phyloP scores from a whole-genome alignment of 495 filamentous ascomycete genomes.

The Neurospora sp. region DNA sequence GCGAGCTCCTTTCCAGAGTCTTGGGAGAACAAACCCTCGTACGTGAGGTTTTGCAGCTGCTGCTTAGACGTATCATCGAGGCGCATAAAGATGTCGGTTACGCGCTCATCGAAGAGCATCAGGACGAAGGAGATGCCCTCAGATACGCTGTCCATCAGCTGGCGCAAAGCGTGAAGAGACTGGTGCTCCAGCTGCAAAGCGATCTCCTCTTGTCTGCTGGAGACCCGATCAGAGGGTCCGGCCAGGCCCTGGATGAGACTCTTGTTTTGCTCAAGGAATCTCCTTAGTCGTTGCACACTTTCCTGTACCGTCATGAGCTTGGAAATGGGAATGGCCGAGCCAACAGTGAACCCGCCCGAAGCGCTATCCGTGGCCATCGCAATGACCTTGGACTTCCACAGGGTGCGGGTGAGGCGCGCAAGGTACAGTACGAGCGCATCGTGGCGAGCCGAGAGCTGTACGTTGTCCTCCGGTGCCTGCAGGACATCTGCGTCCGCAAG shows the following conservation, averaged over 20 bases:
- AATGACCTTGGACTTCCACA: slow-evolving; percentile 64
- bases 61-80: slow-evolving; percentile 59
- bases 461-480: slow-evolving; percentile 53
- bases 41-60: slow-evolving; percentile 66
- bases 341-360: slow-evolving; percentile 47
- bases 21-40: slow-evolving; percentile 74
- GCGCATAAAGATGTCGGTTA: slow-evolving; percentile 76
- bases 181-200: slow-evolving; percentile 88
- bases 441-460: slow-evolving; percentile 80
- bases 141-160: slow-evolving; percentile 73
- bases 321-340: slow-evolving; percentile 46
- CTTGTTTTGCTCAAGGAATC: slow-evolving; percentile 76
- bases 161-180: slow-evolving; percentile 73
- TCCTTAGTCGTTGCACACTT: slow-evolving; percentile 63
- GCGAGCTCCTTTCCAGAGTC: slow-evolving; percentile 77
- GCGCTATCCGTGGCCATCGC: slow-evolving; percentile 23
- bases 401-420: slow-evolving; percentile 66
- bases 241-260: slow-evolving; percentile 85
- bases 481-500: slow-evolving; percentile 65
- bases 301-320: slow-evolving; percentile 72
- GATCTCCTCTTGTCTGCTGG: slow-evolving; percentile 78
- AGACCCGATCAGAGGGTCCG: slow-evolving; percentile 67
- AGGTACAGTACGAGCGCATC: slow-evolving; percentile 82
- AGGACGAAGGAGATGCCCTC: slow-evolving; percentile 94
- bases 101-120: slow-evolving; percentile 84